phyloP scores from a whole-genome alignment of 306 rosid genomes.

The Fragaria nilgerrensis region DNA sequence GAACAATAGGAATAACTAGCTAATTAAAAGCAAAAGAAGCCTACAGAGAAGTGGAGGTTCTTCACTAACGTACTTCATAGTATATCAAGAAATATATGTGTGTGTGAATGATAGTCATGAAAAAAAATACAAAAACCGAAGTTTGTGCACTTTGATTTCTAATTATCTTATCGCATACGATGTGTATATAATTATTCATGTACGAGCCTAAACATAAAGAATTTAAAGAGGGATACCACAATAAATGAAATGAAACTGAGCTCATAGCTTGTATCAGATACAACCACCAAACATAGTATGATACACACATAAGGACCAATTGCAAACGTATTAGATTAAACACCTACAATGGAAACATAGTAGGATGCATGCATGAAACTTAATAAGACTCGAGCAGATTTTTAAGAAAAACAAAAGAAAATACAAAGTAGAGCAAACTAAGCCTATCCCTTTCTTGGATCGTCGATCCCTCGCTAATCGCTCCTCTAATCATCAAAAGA shows the following conservation, averaged over 20 bases:
- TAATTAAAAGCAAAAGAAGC: neutral
- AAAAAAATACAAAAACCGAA: neutral
- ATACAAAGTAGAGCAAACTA: neutral
- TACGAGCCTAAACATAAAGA: neutral
- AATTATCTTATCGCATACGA: neutral
- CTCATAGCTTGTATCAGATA: neutral
- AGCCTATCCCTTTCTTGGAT: conserved; percentile 12
- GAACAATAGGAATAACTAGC: neutral
- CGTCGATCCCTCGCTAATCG: neutral
- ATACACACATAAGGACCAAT: conserved; percentile 4
- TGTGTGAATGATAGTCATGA: neutral
- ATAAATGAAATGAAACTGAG: neutral
- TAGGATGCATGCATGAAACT: conserved; percentile 6
- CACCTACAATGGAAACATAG: neutral
- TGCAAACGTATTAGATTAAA: neutral
- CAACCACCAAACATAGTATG: conserved; percentile 1
- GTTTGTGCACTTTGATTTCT: neutral
- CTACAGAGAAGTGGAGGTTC: neutral
- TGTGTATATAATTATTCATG: neutral
- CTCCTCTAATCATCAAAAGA: neutral
- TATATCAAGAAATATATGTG: neutral
- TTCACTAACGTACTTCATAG: neutral
- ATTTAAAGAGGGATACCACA: neutral
- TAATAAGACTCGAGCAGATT: conserved; percentile 9
- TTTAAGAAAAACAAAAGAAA: neutral